Evolutionary conservation across 352 stramenopile genomes (phyloP).

Genomic region (Phytophthora rubi): DNA sequence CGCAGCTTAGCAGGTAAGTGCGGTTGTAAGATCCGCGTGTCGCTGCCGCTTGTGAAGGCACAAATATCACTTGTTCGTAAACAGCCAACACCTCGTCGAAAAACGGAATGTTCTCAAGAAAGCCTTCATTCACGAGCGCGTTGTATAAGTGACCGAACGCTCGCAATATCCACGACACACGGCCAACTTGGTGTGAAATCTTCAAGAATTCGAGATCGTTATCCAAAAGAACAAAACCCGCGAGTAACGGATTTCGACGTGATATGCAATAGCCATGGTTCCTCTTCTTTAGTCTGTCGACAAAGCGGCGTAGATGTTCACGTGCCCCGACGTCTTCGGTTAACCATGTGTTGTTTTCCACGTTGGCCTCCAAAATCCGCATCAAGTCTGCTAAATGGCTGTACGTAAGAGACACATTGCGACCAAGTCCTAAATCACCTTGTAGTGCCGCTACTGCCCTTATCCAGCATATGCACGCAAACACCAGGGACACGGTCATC

Average conservation of each 20-base stretch:
- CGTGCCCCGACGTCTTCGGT: no score
- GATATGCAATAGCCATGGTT: neutral
- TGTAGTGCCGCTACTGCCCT: conserved; percentile 32
- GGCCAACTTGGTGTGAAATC: conserved; percentile 8
- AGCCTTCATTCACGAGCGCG: conserved; percentile 23
- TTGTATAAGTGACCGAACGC: conserved; percentile 37
- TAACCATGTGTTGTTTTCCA: conserved; percentile 1
- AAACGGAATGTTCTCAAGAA: conserved; percentile 27
- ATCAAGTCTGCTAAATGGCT: conserved; percentile 24
- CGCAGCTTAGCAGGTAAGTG: conserved; percentile 26
- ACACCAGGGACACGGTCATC: conserved; percentile 27
- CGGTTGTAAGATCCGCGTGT: conserved; percentile 23
- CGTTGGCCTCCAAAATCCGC: conserved; percentile 11
- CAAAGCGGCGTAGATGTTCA: no score
- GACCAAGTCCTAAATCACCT: conserved; percentile 17
- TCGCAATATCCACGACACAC: conserved; percentile 22
- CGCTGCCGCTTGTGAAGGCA: conserved; percentile 24
- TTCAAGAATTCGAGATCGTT: conserved; percentile 22
- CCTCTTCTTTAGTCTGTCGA: no score
- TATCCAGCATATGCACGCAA: conserved; percentile 34
- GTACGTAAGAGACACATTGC: conserved; percentile 22
- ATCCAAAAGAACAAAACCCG: conserved; percentile 29
- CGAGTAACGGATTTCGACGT: conserved; percentile 30
- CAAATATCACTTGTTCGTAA: conserved; percentile 31
- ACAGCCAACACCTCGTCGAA: conserved; percentile 27